Evolutionary conservation across 495 filamentous ascomycete species (phyloP).

Genomic region (Talaromyces nanjingensis): DNA sequence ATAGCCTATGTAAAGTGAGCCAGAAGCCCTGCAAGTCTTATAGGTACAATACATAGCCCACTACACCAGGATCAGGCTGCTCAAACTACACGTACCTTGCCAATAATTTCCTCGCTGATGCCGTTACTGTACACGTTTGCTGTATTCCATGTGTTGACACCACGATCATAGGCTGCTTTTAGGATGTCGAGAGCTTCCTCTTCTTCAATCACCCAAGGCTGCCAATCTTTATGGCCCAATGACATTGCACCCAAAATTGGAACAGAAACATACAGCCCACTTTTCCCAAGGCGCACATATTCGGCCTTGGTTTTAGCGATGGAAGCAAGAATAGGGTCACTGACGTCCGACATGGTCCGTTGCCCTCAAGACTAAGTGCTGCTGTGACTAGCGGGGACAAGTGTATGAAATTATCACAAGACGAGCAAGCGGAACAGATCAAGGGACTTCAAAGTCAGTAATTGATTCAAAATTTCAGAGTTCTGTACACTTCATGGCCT

Average conservation of each 20-base stretch:
- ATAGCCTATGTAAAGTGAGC: slow-evolving; percentile 25
- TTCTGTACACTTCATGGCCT: background rate
- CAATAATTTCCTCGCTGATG: slow-evolving; percentile 34
- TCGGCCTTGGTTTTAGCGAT: slow-evolving; percentile 19
- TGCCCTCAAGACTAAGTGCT: background rate
- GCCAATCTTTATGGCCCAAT: slow-evolving; percentile 33
- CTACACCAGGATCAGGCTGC: too few species aligned
- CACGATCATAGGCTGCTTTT: slow-evolving; percentile 44
- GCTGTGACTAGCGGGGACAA: background rate
- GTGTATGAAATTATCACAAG: background rate
- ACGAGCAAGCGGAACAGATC: background rate
- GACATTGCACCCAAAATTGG: slow-evolving; percentile 43
- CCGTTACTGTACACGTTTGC: slow-evolving; percentile 42
- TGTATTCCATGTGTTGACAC: slow-evolving; percentile 36
- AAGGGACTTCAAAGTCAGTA: background rate
- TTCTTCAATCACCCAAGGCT: slow-evolving; percentile 38
- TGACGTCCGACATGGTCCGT: background rate
- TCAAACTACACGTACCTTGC: background rate
- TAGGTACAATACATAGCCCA: too few species aligned
- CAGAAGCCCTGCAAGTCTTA: too few species aligned
- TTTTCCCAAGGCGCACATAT: slow-evolving; percentile 46
- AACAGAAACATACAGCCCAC: slow-evolving; percentile 40
- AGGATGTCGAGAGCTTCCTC: slow-evolving; percentile 16
- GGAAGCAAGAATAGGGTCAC: background rate
- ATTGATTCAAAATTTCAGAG: background rate